Base-by-base conservation (phyloP, 2,329 filamentous ascomycete genomes). In the Fusarium begoniae region DNA sequence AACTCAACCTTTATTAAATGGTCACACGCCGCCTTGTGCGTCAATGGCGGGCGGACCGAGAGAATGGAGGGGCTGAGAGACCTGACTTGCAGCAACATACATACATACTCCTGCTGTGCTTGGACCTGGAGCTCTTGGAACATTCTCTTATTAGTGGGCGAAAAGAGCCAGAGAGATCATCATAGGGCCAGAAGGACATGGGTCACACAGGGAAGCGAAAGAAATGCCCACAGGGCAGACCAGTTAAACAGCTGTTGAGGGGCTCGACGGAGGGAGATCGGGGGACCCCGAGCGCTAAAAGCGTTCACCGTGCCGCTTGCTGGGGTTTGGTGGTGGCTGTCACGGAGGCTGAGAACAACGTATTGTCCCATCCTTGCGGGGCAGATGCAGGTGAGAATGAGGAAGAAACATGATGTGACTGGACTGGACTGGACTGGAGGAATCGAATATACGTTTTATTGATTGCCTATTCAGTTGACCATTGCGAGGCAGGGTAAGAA, bases 241-340 rank as follows among this genome's bases (percentile, higher is more conserved):
- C 75, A 78, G 60, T 70, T 53, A 66, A 63, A 70, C 60, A 66
- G 41, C 65, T 48, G 51, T 60, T 67, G 69, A 67, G 67, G 56
- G 60, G 45, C 66, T 44, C 37, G 26, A 50, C 9, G 32, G 9
- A 51, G 58, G 59, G 66, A 40, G 50, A 48, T 74, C 66, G 75
- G 75, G 72, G 68, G 66, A 74, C 74, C 66, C 75, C 67, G 75
- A 74, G 68, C 74, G 66, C 70, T 73, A 77, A 72, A 18, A 70
- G 59, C 37, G 65, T 69, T 77, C 58, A 70, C 72, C 65, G 30
- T 65, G 45, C 60, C 69, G 75, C 71, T 66, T 75, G 72, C 75
- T 77, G 62, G 73, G 73, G 50, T 50, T 43, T 65, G 56, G 61
- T 58, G 64, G 54, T 75, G 47, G 57, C 56, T 56, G 60, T 72